Base-by-base conservation (phyloP, 495 filamentous ascomycete species). In the Niebla homalea region DNA sequence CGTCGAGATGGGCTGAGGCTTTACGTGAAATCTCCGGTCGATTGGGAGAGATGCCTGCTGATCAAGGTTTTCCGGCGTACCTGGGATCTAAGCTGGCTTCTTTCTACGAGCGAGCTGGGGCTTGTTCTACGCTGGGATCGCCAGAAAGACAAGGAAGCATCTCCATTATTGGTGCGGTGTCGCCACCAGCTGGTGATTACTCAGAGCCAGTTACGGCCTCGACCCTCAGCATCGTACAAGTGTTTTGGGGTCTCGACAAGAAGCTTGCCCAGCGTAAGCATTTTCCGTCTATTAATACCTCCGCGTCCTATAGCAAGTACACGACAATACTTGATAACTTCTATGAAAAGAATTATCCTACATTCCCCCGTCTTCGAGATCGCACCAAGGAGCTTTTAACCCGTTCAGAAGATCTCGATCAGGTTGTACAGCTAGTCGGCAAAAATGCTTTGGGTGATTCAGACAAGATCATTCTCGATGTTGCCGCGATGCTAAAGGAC, bases 191-290 rank as follows among this genome's bases (percentile, higher is more conserved):
- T 70, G 92, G 93, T 76, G 92, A 99, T 74, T 99, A 95, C 78
- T 95, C 92, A 41, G 92, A 99, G 68, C 92, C 92, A 20, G 93
- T 99, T 64, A 99, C 93, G 14, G 85, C 76, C 57, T 81, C 83
- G 62, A 99, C 93, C 6, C 80, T 99, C 20, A 79, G 86, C 80
- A 99, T 99, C 63, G 93, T 97, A 59, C 92, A 99, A 60, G 92
- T 99, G 51, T 97, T 99, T 75, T 99, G 92, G 92, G 93, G 92
- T 74, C 75, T 98, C 25, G 92, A 99, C 71, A 97, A 99, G 80
- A 96, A 96, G 71, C 80, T 99, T 47, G 92, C 92, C 22, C 92
- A 99, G 65, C 82, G 92, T 50, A 99, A 99, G 70, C 92, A 99
- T 70, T 99, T 99, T 76, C 92, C 92, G 2, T 95, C 89, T 37